Evolutionary conservation across 1,139 yeast species (phyloP).

Genomic region (Yamadazyma conglobata): DNA sequence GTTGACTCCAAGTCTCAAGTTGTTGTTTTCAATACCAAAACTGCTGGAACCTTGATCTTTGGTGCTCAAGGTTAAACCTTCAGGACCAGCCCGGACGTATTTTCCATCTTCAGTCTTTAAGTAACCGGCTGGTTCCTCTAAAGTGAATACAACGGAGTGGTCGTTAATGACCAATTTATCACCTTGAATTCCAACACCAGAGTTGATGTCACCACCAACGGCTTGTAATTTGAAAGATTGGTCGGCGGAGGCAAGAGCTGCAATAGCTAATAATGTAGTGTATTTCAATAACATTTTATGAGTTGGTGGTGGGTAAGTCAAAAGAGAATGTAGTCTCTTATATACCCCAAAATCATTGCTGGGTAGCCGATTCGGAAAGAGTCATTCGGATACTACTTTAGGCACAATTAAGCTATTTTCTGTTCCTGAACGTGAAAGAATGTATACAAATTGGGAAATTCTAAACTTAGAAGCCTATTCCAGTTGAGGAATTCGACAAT

Average conservation of each 20-base stretch:
- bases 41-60: constrained; percentile 21
- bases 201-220: constrained; percentile 21
- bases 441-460: too few relatives aligned
- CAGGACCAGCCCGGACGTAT: constrained; percentile 17
- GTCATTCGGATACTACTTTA: too few relatives aligned
- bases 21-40: constrained; percentile 28
- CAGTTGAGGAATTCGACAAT: too few relatives aligned
- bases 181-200: constrained; percentile 19
- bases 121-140: constrained; percentile 31
- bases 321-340: too few relatives aligned
- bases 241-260: constrained; percentile 29
- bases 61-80: constrained; percentile 11
- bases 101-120: constrained; percentile 18
- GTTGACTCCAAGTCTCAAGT: constrained; percentile 21
- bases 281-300: constrained; percentile 12
- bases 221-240: constrained; percentile 25
- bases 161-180: constrained; percentile 19
- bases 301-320: too few relatives aligned
- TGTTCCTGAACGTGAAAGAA: too few relatives aligned
- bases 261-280: constrained; percentile 24
- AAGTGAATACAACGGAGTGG: constrained; percentile 20
- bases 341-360: too few relatives aligned
- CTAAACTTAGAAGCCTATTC: too few relatives aligned
- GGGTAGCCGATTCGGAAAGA: too few relatives aligned
- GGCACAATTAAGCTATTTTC: too few relatives aligned